These are phyloP conservation scores for Exophiala sp. DNA, from an alignment of 2,329 filamentous ascomycete genomes.

Conservation along the genomic window DNA sequence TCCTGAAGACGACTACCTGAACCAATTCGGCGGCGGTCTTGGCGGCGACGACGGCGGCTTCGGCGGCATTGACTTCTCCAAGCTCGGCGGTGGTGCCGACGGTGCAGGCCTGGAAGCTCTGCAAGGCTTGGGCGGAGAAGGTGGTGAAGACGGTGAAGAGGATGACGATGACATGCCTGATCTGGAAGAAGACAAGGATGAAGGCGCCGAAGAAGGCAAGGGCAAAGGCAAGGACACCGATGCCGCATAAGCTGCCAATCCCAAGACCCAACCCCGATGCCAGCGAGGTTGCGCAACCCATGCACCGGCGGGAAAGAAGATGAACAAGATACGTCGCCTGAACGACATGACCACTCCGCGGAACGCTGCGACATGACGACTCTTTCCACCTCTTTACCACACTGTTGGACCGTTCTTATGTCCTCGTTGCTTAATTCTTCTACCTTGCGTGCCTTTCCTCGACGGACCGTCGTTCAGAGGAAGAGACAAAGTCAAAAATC, in stretches of 20 bases:
- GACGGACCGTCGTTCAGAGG: neutral
- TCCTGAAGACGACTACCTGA: slow-evolving; percentile 65
- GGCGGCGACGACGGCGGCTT: slow-evolving; percentile 46
- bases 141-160: slow-evolving; percentile 52
- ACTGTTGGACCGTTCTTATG: neutral
- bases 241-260: neutral
- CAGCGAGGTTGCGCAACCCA: neutral
- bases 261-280: no score
- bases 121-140: slow-evolving; percentile 35
- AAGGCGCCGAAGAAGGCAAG: slow-evolving; percentile 37
- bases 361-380: neutral
- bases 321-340: neutral
- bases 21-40: slow-evolving; percentile 50
- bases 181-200: slow-evolving; percentile 37
- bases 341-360: neutral
- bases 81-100: slow-evolving; percentile 63
- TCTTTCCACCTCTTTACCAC: neutral
- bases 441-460: neutral
- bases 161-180: slow-evolving; percentile 35
- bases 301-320: neutral
- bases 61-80: slow-evolving; percentile 77
- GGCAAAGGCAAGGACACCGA: slow-evolving; percentile 30
- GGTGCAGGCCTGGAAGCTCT: slow-evolving; percentile 37
- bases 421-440: neutral
- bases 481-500: neutral